These are phyloP conservation scores for Gentiana dahurica DNA, from an alignment of 257 asterid genomes.

Conservation along the genomic window DNA sequence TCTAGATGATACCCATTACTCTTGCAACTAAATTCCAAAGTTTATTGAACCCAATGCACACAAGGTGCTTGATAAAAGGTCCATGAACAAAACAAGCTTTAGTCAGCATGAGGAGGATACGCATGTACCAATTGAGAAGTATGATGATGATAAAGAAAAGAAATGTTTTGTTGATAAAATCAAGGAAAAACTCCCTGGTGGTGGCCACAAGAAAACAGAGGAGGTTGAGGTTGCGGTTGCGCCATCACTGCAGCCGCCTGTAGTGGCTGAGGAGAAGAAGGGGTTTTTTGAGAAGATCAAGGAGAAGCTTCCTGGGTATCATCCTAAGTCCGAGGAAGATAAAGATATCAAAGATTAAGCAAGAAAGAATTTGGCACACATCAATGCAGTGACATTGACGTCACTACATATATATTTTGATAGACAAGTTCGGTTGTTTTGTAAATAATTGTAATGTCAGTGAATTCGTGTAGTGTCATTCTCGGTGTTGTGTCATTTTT, in stretches of 20 bases:
- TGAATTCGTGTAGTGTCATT: no score
- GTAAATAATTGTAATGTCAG: no score
- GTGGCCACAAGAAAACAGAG: conserved; percentile 40
- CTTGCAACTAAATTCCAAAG: no score
- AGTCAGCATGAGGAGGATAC: conserved; percentile 25
- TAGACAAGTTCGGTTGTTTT: no score
- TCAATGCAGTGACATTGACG: no score
- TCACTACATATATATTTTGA: no score
- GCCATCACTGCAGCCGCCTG: conserved; percentile 14
- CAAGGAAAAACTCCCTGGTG: conserved; percentile 68
- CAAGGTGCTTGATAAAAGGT: no score
- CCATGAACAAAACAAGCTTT: no score
- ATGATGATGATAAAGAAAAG: conserved; percentile 28
- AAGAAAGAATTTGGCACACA: conserved; percentile 2
- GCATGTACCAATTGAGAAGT: conserved; percentile 20
- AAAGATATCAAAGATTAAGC: conserved; percentile 32
- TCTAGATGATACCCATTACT: no score
- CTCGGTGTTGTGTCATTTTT: no score
- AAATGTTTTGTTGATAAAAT: conserved; percentile 68
- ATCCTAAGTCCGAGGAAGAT: conserved; percentile 56
- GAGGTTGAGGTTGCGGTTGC: conserved; percentile 17
- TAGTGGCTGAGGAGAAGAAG: conserved; percentile 41
- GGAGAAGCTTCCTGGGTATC: conserved; percentile 88
- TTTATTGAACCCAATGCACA: no score
- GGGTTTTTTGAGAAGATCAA: conserved; percentile 77